phyloP scores from a whole-genome alignment of 768 basidiomycete species.

The Podaxis sp. region DNA sequence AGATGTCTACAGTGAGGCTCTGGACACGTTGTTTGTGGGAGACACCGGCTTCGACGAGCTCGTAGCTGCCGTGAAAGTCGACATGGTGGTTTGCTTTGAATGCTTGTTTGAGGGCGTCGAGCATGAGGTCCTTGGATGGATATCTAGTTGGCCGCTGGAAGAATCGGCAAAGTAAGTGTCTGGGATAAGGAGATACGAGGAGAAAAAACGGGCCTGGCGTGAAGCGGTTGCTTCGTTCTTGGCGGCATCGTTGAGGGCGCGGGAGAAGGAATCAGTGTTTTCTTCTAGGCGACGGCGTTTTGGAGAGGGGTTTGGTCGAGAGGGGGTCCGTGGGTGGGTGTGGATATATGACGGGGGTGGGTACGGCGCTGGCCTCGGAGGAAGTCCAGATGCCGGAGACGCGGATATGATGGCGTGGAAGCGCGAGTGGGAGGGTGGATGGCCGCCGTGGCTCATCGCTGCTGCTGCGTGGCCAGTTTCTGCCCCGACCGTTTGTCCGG shows the following conservation, averaged over 20 bases:
- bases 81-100: slow-evolving; percentile 35
- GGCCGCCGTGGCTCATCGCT: no score
- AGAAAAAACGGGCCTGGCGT: slow-evolving; percentile 19
- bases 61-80: slow-evolving; percentile 44
- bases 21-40: slow-evolving; percentile 44
- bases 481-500: no score
- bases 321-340: slow-evolving; percentile 11
- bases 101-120: slow-evolving; percentile 31
- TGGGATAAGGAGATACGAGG: neutral
- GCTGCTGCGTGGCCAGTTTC: no score
- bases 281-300: neutral
- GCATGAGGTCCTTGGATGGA: slow-evolving; percentile 29
- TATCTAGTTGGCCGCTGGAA: slow-evolving; percentile 30
- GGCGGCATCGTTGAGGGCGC: neutral
- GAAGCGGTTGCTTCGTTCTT: slow-evolving; percentile 10
- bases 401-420: slow-evolving; percentile 36
- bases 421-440: slow-evolving; percentile 21
- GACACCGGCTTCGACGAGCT: slow-evolving; percentile 26
- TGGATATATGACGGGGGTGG: slow-evolving; percentile 18
- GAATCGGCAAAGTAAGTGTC: slow-evolving; percentile 8
- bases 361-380: slow-evolving; percentile 16
- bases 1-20: slow-evolving; percentile 42
- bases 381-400: slow-evolving; percentile 25
- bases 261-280: slow-evolving; percentile 1
- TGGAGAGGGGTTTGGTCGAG: slow-evolving; percentile 16